A percentile compares a stretch with the other conserved stretches of the same genome.
Evolutionary conservation across 805 yeast genomes (phyloP).

Genomic region (Wickerhamomyces sydowiorum): DNA sequence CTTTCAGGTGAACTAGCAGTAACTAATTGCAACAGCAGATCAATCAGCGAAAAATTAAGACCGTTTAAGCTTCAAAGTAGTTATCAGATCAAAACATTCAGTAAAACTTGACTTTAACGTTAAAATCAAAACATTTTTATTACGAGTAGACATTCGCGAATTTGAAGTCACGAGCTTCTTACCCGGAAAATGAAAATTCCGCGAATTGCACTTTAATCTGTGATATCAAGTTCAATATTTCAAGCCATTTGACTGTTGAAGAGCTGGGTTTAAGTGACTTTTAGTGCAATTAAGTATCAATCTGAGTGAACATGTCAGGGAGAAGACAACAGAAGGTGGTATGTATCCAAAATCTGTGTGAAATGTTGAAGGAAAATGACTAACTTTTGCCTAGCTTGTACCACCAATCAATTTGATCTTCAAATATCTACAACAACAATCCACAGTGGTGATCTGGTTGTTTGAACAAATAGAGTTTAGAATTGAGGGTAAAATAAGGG

Average conservation of each 20-base stretch:
- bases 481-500: slow-evolving; percentile 71
- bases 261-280: too few species aligned
- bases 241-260: neutral
- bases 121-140: too few species aligned
- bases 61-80: neutral
- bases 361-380: slow-evolving; percentile 4
- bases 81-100: neutral
- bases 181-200: neutral
- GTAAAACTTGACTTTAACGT: too few species aligned
- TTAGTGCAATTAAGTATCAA: too few species aligned
- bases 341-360: slow-evolving; percentile 6
- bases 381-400: slow-evolving; percentile 37
- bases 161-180: too few species aligned
- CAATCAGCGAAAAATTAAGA: neutral
- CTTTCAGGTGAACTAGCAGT: neutral
- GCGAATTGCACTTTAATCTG: too few species aligned
- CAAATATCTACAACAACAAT: slow-evolving; percentile 77
- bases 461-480: slow-evolving; percentile 76
- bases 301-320: slow-evolving; percentile 31
- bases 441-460: slow-evolving; percentile 80
- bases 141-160: neutral
- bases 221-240: too few species aligned
- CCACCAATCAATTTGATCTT: slow-evolving; percentile 93
- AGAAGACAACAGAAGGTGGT: slow-evolving; percentile 41
- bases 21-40: too few species aligned